Base-by-base conservation (phyloP, 768 basidiomycete genomes). In the Phlegmacium glaucopus region DNA sequence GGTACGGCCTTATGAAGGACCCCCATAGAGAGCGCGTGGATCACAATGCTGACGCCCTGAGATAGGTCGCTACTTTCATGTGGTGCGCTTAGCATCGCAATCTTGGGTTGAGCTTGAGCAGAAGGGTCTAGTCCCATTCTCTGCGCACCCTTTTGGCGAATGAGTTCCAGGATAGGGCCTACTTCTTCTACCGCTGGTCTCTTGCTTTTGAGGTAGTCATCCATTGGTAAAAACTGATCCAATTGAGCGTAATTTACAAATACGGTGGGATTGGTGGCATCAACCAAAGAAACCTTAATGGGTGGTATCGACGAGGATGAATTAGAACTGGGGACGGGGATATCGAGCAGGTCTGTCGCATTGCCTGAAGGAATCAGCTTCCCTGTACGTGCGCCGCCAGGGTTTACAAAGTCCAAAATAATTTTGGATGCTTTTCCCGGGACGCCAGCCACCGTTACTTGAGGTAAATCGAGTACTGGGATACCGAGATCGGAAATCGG, bases 211-310 rank as follows among this genome's bases (percentile, higher is more conserved):
- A 72, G 39, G 51, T 72, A 76, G n/a, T 65, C 66, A 32, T 61
- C 65, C 35, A 77, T 56, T 16, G 68, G 62, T 37, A 79, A 66
- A 29, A 69, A 61, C 6, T 51, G 38, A 16, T 59, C 52, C 30
- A 88, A 68, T 34, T 79, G 76, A 1, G 62, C 49, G 4, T 70
- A 62, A 28, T 63, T 45, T 53, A 87, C 71, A 63, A 90, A 82
- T 12, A 90, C 77, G 6, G 80, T 83, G 1, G 87, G 87, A 60
- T 89, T 88, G 12, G 87, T 83, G 1, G 85, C 85, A 56, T 89
- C 87, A 10, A 89, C 75, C 8, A 83, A 71, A 9, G 84, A 85
- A 1, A 69, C 74, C 35, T 60, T 62, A 44, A 10, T 34, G 32
- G 32, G 32, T 34, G 32, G 6, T 6, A 6, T 10, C n/a, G 32